Evolutionary conservation across 139 green algal species (phyloP).

Genomic region (Astrephomene gubernaculifera): DNA sequence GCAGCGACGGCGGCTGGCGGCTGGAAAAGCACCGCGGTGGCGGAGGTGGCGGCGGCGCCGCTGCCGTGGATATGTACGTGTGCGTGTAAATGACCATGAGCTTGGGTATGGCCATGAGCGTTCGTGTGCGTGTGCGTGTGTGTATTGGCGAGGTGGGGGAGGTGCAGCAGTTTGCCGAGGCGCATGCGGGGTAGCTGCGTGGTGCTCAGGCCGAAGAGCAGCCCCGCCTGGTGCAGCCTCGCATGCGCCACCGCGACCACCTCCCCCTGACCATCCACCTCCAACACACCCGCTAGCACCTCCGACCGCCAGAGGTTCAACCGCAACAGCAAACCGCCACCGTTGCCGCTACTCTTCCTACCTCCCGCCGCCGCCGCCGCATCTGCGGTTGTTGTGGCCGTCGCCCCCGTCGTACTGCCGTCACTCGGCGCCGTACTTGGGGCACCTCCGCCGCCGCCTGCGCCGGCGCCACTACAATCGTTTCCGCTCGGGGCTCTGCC

Average conservation of each 20-base stretch:
- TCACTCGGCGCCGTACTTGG: no score
- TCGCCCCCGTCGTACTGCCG: no score
- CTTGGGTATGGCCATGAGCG: no score
- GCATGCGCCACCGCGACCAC: constrained; percentile 1
- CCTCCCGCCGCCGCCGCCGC: background rate
- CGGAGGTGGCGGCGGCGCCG: background rate
- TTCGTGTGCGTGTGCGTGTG: no score
- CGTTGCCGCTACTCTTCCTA: background rate
- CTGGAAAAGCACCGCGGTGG: constrained; percentile 2
- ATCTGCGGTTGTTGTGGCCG: no score
- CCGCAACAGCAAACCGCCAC: constrained; percentile 9
- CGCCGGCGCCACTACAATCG: background rate
- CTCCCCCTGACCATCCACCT: constrained; percentile 11
- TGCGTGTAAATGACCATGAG: no score
- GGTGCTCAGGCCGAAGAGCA: constrained; percentile 7
- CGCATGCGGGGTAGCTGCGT: background rate
- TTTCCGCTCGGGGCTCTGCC: no score
- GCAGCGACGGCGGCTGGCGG: background rate
- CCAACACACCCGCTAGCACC: constrained; percentile 1
- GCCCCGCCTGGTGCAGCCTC: constrained; percentile 28
- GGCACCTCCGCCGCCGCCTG: background rate
- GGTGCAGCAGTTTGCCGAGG: background rate
- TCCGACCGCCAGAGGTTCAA: constrained; percentile 25
- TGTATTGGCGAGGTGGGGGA: no score
- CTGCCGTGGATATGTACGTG: no score